A percentile compares a stretch with the other conserved stretches of the same genome.
Conservation (phyloP, 2,329 filamentous ascomycete species). For the Pseudofabraea citricarpa region DNA sequence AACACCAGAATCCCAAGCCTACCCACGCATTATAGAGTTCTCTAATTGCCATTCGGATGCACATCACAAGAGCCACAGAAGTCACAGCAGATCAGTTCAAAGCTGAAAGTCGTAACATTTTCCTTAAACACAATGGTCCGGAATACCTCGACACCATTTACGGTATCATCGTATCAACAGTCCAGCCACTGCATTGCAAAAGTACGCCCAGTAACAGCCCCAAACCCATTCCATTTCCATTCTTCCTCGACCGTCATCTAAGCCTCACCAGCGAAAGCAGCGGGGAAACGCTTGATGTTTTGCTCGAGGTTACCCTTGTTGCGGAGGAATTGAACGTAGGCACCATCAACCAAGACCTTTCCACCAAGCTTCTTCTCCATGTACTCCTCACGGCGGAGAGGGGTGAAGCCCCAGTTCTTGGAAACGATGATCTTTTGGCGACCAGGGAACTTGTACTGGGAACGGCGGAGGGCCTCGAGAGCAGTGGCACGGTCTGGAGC, state of each 20-base stretch:
- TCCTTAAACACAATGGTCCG: constrained; percentile 1
- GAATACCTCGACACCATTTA: not conserved
- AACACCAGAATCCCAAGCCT: too few relatives aligned
- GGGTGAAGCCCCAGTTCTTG: constrained; percentile 99
- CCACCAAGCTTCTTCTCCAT: constrained; percentile 90
- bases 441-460: constrained; percentile 99
- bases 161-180: not conserved
- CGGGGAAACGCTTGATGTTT: constrained; percentile 94
- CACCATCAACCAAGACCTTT: constrained; percentile 93
- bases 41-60: too few relatives aligned
- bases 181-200: constrained; percentile 4
- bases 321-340: constrained; percentile 98
- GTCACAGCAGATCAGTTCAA: not conserved
- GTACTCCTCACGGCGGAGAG: constrained; percentile 96
- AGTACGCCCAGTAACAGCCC: constrained; percentile 1
- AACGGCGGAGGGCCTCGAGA: constrained; percentile 97
- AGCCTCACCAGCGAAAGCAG: constrained; percentile 61
- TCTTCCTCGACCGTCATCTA: constrained; percentile 13
- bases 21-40: too few relatives aligned
- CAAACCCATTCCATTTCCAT: not conserved
- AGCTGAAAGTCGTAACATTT: constrained; percentile 1
- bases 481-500: constrained; percentile 77
- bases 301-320: constrained; percentile 82
- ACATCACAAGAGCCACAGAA: too few relatives aligned
- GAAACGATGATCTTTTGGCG: constrained; percentile 99